These are phyloP conservation scores for Priceomyces carsonii DNA, from an alignment of 805 yeast species.

Conservation along the genomic window DNA sequence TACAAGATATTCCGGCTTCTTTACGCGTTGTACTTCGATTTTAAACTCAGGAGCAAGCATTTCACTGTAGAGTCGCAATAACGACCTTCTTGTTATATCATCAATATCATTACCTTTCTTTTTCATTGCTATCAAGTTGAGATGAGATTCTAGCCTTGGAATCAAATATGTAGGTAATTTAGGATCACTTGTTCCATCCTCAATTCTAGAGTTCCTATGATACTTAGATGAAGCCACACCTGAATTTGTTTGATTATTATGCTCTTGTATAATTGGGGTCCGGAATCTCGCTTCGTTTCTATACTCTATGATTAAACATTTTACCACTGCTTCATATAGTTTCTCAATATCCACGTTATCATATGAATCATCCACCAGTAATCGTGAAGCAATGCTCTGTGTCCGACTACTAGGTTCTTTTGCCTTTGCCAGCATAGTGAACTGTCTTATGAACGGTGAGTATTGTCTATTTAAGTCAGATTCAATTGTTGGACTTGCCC, in stretches of 20 bases:
- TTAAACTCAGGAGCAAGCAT: slow-evolving; percentile 49
- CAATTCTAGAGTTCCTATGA: slow-evolving; percentile 22
- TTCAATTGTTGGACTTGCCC: too few species aligned
- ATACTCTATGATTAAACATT: slow-evolving; percentile 59
- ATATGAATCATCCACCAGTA: slow-evolving; percentile 17
- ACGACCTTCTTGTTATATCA: slow-evolving; percentile 55
- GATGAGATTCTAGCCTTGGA: slow-evolving; percentile 37
- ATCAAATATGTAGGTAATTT: slow-evolving; percentile 40
- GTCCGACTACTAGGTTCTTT: slow-evolving; percentile 14
- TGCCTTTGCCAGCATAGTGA: slow-evolving; percentile 10
- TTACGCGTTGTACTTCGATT: slow-evolving; percentile 28
- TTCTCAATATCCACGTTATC: slow-evolving; percentile 22
- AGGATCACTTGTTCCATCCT: slow-evolving; percentile 26
- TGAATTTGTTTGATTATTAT: too few species aligned
- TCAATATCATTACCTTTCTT: slow-evolving; percentile 34
- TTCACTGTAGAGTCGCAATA: slow-evolving; percentile 64
- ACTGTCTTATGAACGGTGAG: too few species aligned
- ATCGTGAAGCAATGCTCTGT: slow-evolving; percentile 26
- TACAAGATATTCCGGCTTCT: slow-evolving; percentile 47
- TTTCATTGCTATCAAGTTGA: slow-evolving; percentile 50
- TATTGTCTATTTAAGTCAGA: too few species aligned
- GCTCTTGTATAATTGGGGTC: slow-evolving; percentile 20
- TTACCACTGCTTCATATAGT: slow-evolving; percentile 54
- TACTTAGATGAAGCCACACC: slow-evolving; percentile 12
- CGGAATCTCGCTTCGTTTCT: slow-evolving; percentile 64